Evolutionary conservation across 352 stramenopile genomes (phyloP).

Genomic region (Pythium insidiosum): DNA sequence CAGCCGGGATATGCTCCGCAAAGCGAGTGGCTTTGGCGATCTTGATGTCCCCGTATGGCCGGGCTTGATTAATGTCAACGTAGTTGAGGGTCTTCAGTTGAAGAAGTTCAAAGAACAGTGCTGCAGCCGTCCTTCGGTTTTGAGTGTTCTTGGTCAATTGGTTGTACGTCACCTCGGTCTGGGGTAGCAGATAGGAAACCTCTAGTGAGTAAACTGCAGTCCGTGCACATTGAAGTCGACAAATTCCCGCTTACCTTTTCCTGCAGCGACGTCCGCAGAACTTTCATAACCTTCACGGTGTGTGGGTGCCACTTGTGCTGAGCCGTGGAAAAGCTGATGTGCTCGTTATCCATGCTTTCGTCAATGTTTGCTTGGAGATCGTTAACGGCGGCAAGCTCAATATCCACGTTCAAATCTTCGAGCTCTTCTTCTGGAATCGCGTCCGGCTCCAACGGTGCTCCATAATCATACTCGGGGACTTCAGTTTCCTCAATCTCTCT

Average conservation of each 20-base stretch:
- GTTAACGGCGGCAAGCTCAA: conserved; percentile 74
- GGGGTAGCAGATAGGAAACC: conserved; percentile 1
- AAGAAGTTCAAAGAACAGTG: conserved; percentile 96
- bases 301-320: conserved; percentile 97
- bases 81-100: conserved; percentile 98
- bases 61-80: conserved; percentile 91
- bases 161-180: conserved; percentile 78
- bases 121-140: conserved; percentile 85
- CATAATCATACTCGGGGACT: conserved; percentile 45
- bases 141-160: conserved; percentile 77
- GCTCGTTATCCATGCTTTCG: conserved; percentile 21
- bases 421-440: conserved; percentile 25
- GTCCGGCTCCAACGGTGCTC: conserved; percentile 39
- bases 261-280: conserved; percentile 65
- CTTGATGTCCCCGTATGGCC: conserved; percentile 93
- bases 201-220: background rate
- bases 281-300: conserved; percentile 93
- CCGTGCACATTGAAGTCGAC: too few relatives aligned
- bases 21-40: conserved; percentile 72
- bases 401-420: conserved; percentile 69
- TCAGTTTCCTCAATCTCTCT: conserved; percentile 30
- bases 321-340: conserved; percentile 30
- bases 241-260: conserved; percentile 36
- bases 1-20: conserved; percentile 64
- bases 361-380: conserved; percentile 65